These are phyloP conservation scores for Baudoinia panamericana DNA, from an alignment of 495 filamentous ascomycete genomes.

Conservation along the genomic window DNA sequence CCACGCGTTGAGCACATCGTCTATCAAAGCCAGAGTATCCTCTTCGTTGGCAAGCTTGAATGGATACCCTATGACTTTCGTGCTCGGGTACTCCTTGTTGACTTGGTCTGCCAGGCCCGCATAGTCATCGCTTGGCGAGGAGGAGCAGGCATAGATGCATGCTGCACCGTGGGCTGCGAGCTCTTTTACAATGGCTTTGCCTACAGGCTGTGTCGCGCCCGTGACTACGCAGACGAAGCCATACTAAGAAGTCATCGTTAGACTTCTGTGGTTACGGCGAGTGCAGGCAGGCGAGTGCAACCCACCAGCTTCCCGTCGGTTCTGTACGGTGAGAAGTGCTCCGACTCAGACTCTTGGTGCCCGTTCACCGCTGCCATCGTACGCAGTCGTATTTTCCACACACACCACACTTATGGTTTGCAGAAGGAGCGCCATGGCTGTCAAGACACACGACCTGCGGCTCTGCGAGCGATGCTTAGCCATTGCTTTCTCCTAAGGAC, in stretches of 20 bases:
- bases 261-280: neutral
- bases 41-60: conserved; percentile 42
- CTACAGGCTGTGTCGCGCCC: conserved; percentile 43
- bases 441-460: too few species aligned
- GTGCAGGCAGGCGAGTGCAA: conserved; percentile 1
- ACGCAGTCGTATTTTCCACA: too few species aligned
- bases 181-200: conserved; percentile 44
- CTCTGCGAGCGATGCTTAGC: too few species aligned
- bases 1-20: conserved; percentile 47
- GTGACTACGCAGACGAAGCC: conserved; percentile 53
- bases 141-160: conserved; percentile 42
- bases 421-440: too few species aligned
- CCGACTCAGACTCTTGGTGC: conserved; percentile 6
- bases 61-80: conserved; percentile 46
- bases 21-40: conserved; percentile 45
- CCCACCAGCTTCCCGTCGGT: conserved; percentile 46
- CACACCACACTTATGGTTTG: too few species aligned
- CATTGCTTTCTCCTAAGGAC: too few species aligned
- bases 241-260: conserved; percentile 30
- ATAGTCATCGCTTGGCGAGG: conserved; percentile 22
- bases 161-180: conserved; percentile 50
- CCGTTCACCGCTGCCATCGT: conserved; percentile 5
- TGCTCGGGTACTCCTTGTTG: conserved; percentile 35
- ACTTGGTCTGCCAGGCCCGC: conserved; percentile 27
- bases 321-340: conserved; percentile 46